Evolutionary conservation across 805 yeast genomes (phyloP), one percentile per base, ranked within the genome.

Genomic region (Saccharomycopsis javanensis): DNA sequence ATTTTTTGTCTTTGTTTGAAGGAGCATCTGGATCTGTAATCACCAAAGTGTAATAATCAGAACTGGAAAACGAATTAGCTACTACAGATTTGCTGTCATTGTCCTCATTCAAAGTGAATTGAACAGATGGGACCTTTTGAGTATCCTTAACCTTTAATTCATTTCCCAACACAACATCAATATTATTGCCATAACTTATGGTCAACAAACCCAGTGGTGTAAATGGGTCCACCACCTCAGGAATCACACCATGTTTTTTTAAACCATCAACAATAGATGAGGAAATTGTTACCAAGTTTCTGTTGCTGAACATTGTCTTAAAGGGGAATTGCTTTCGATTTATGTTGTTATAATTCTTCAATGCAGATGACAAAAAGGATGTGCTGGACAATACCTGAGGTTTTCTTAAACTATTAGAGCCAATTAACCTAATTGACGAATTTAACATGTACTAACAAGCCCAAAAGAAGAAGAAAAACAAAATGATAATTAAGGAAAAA

Each of bases 1-100:
- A 89, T 67, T 83, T 88, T 66, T 84, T 81, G 68, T 90, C 96
- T 2, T 79, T 76, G 63, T 82, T 78, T 3, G 90, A 79, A 13
- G 97, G 97, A 6, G 97, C 97, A 73, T 90, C 97, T 1, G 97
- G 97, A 69, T 90, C 97, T 6, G 97, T 91, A 62, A 90, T 64
- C 2, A 87, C 86, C 62, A 91, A 72, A 10, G 94, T 81, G 71
- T 86, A 90, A 54, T 77, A 71, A 62, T 82, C 85, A 38, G 73
- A 71, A 16, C 65, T 60, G 48, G 60, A 57, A 4, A 59, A 31
- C 4, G 64, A 59, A 5, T 58, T 58, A 11, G 50, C 55, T 16
- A 55, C 37, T 3, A n/a, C 48, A 42, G 48, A 20, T 28, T 42
- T 42, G 28, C 48, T 42, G 15, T 61, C 52, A 27, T 55, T 55